Evolutionary conservation across 768 basidiomycete genomes (phyloP).

Genomic region (Naganishia onofrii): DNA sequence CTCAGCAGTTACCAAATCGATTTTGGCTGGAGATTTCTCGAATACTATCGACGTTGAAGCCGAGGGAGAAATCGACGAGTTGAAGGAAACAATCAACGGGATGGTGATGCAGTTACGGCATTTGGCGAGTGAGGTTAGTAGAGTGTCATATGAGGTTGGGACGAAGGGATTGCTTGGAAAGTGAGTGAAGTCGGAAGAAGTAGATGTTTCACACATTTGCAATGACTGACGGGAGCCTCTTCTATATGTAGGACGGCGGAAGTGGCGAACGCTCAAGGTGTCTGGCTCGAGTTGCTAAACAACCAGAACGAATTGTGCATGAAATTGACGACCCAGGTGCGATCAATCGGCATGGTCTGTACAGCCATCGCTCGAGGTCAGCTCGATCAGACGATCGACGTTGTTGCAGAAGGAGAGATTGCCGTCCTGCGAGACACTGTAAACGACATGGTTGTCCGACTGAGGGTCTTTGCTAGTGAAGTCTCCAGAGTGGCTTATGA

Average conservation of each 20-base stretch:
- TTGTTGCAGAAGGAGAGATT: conserved; percentile 90
- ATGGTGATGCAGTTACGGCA: conserved; percentile 84
- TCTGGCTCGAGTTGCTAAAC: conserved; percentile 68
- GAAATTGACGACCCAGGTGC: conserved; percentile 55
- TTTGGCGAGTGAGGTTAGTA: conserved; percentile 87
- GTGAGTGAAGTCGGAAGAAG: background rate
- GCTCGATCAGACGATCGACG: conserved; percentile 66
- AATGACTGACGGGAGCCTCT: conserved; percentile 63
- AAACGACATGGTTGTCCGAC: conserved; percentile 51
- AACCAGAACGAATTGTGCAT: conserved; percentile 50
- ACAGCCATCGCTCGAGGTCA: conserved; percentile 53
- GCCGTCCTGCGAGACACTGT: conserved; percentile 59
- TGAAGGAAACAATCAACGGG: conserved; percentile 85
- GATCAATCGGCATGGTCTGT: conserved; percentile 53
- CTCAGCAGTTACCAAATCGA: conserved; percentile 92
- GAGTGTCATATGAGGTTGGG: conserved; percentile 61
- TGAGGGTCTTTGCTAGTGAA: conserved; percentile 50
- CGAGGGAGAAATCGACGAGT: conserved; percentile 86
- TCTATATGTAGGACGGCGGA: conserved; percentile 73
- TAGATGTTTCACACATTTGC: conserved; percentile 29
- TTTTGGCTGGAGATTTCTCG: conserved; percentile 78
- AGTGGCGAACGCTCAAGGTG: conserved; percentile 88
- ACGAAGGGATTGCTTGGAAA: conserved; percentile 66
- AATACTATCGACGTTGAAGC: conserved; percentile 87
- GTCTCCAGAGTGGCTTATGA: conserved; percentile 53